Evolutionary conservation across 2,329 filamentous ascomycete genomes (phyloP).

Genomic region (Penicillium sp.): DNA sequence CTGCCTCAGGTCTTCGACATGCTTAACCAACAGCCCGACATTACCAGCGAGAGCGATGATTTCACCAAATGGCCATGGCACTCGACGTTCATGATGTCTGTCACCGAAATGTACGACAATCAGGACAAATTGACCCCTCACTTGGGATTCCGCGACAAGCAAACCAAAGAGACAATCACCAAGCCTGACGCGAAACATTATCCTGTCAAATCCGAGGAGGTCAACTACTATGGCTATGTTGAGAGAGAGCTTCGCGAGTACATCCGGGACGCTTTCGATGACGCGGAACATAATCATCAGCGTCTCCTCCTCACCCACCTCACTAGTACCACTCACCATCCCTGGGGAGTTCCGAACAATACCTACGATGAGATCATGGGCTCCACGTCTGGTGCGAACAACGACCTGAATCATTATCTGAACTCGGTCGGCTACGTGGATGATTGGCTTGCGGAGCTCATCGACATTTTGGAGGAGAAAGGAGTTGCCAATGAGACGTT

Average conservation of each 20-base stretch:
- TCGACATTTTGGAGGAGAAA: constrained; percentile 32
- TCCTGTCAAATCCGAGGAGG: constrained; percentile 23
- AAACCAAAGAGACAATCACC: constrained; percentile 28
- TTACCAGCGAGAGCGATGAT: constrained; percentile 23
- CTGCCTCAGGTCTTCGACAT: constrained; percentile 38
- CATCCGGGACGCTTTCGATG: constrained; percentile 33
- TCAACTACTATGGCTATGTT: constrained; percentile 35
- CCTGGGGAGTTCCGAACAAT: constrained; percentile 31
- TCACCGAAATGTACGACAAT: constrained; percentile 32
- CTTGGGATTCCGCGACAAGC: constrained; percentile 29
- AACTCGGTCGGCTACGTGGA: constrained; percentile 34
- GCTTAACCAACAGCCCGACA: constrained; percentile 25
- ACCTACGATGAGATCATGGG: constrained; percentile 25
- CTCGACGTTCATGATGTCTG: constrained; percentile 35
- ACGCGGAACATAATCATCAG: constrained; percentile 29
- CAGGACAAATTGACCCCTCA: constrained; percentile 28
- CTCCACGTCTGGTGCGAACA: constrained; percentile 18
- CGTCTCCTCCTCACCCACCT: constrained; percentile 36
- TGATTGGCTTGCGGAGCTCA: constrained; percentile 31
- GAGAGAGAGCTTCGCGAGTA: constrained; percentile 34
- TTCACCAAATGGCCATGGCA: constrained; percentile 35
- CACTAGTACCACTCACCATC: constrained; percentile 36
- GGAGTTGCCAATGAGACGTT: constrained; percentile 34
- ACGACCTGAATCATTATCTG: constrained; percentile 30
- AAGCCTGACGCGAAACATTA: constrained; percentile 27